phyloP scores from a whole-genome alignment of 805 yeast species.

The Maudiozyma saulgeensis region DNA sequence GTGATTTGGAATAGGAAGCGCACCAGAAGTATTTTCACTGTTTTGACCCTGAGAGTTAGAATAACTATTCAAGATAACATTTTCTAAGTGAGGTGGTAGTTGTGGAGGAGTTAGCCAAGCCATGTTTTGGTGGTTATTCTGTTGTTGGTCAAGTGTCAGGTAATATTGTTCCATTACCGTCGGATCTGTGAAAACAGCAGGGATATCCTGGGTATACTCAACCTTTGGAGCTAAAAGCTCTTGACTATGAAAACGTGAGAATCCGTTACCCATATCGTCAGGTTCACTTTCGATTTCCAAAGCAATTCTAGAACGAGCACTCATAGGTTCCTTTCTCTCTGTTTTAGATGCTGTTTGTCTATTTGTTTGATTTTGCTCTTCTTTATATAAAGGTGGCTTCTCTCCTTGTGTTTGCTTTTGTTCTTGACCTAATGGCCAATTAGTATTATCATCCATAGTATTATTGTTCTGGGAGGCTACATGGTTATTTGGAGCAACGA shows the following conservation, averaged over 20 bases:
- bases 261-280: constrained; percentile 75
- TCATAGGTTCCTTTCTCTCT: constrained; percentile 13
- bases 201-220: constrained; percentile 56
- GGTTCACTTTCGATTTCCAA: constrained; percentile 30
- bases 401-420: background rate
- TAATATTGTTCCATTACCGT: constrained; percentile 82
- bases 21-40: constrained; percentile 72
- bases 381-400: constrained; percentile 1
- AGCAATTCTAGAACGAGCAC: constrained; percentile 45
- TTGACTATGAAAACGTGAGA: constrained; percentile 64
- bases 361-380: constrained; percentile 3
- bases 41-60: constrained; percentile 25
- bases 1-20: constrained; percentile 87
- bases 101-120: constrained; percentile 82
- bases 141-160: constrained; percentile 62
- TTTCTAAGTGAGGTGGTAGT: constrained; percentile 92
- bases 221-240: constrained; percentile 25
- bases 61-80: constrained; percentile 78
- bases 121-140: constrained; percentile 49
- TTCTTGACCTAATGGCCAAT: background rate
- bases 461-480: constrained; percentile 5
- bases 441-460: background rate
- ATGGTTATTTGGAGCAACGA: constrained; percentile 34
- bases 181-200: constrained; percentile 78
- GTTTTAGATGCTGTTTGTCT: background rate